Percentiles rank a stretch among this genome's conserved stretches.
phyloP scores from a whole-genome alignment of 2,329 filamentous ascomycete species.

The Akanthomyces dipterigenus region DNA sequence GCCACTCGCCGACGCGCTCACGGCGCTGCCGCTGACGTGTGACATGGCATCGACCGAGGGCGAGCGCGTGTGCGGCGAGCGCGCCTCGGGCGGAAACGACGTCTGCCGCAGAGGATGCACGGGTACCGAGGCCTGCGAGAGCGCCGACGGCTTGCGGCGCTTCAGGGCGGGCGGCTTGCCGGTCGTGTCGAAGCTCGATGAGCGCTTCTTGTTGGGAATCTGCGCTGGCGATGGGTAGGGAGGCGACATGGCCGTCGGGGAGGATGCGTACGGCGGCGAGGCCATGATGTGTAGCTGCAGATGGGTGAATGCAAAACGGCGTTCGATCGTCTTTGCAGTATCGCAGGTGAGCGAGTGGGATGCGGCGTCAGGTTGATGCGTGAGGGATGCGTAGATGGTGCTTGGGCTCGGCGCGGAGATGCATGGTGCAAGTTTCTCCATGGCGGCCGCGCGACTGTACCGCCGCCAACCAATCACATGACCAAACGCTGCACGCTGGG shows the following conservation, averaged over 20 bases:
- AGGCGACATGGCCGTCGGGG: conserved; percentile 48
- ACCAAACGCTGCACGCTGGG: neutral
- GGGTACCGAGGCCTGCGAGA: conserved; percentile 48
- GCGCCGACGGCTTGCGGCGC: conserved; percentile 63
- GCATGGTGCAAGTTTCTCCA: neutral
- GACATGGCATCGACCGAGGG: conserved; percentile 58
- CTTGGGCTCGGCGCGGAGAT: neutral
- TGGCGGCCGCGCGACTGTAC: neutral
- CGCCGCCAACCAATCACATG: conserved; percentile 5
- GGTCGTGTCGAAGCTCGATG: conserved; percentile 46
- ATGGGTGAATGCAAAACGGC: neutral
- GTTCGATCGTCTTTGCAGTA: neutral
- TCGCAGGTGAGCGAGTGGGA: neutral
- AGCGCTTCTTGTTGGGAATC: conserved; percentile 52
- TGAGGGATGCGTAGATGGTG: neutral
- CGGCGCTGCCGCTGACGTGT: conserved; percentile 55
- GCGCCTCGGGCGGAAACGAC: conserved; percentile 63
- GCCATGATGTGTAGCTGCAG: conserved; percentile 35
- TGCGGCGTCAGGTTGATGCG: neutral
- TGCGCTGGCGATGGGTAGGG: conserved; percentile 46
- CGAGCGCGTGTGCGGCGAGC: conserved; percentile 53
- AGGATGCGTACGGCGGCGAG: conserved; percentile 47
- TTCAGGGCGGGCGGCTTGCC: conserved; percentile 43
- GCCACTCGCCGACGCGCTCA: conserved; percentile 35
- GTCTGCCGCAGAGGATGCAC: conserved; percentile 72